Evolutionary conservation across 768 basidiomycete genomes (phyloP), one percentile per base, ranked within the genome.

Genomic region (Termitomyces sp.): DNA sequence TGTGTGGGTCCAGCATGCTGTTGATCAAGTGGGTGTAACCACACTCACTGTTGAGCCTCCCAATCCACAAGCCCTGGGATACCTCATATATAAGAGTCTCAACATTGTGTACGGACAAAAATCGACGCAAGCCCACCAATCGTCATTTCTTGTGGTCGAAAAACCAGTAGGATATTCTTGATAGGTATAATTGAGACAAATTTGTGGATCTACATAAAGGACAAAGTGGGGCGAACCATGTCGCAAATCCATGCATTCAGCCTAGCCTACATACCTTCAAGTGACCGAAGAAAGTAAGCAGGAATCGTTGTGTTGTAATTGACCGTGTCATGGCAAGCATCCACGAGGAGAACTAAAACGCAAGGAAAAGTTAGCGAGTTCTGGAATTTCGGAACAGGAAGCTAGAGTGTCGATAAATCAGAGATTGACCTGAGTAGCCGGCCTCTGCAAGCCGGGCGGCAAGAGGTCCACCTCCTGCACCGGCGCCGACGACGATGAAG

Each of bases 241-340:
- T n/a, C 13, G 16, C 6, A 15, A 4, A 37, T 55, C 36, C 26
- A 12, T 26, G 28, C n/a, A 33, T n/a, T 49, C 8, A 15, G 15
- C 9, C 33, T 15, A 29, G 34, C n/a, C 24, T 31, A 41, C 56
- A 10, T 39, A 69, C 70, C 70, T 49, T 69, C 66, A 7, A 65
- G 51, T 12, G 68, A 64, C 1, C 69, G 67, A 12, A 62, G 34
- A 48, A 62, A 60, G 49, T 65, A 72, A 13, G 63, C 57, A 3
- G 68, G 70, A 24, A 72, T 64, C 0, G 68, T 72, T 1, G 70
- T 68, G 41, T 72, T 70, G 28, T 67, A 29, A 37, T 62, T 68
- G 31, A 58, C 56, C n/a, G 66, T 62, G 29, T 66, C 66, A 49
- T 68, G 64, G 1, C 71, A 68, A 10, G 69, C 67, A 33, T 72